Evolutionary conservation across 2,329 filamentous ascomycete genomes (phyloP), one percentile per base, ranked within the genome.

Genomic region (Phialophora tarda): DNA sequence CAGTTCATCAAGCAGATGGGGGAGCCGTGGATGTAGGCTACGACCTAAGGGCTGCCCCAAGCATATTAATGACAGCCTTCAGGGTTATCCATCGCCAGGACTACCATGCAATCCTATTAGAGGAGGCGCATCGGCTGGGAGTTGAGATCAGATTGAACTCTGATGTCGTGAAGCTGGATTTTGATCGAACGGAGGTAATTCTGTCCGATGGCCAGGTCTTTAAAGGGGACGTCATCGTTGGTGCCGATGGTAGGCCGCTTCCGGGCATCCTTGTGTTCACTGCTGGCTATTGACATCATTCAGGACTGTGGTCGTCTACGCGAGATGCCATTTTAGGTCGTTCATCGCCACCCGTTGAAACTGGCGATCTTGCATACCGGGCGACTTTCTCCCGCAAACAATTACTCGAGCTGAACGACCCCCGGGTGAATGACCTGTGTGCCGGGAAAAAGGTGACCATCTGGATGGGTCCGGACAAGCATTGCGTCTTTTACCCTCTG

Each of bases 401-500:
- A 21, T n/a, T 68, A 4, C 11, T 41, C 21, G 38, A 41, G 48
- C 17, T 68, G 30, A 48, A 65, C 11, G 62, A 68, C 44, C 56
- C 53, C 28, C 30, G 28, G 3, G 62, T 65, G n/a, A 26, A 61
- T n/a, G 51, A 51, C n/a, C 41, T 68, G 24, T 68, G 62, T 41
- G 10, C 28, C 4, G n/a, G 54, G n/a, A 32, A 62, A 28, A n/a
- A 7, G 3, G 58, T 64, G 2, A 62, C 47, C 14, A 4, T 69
- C 6, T 91, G 88, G 89, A 79, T 88, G 8, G 89, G 89, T 0
- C 86, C 88, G 0, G 80, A 81, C 0, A 80, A 84, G 1, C 88
- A 91, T 71, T 86, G 82, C 0, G 86, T 90, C 0, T 84, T 82
- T 0, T 91, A 91, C 74, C 86, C 86, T 0, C 73, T 91, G 59